Percentiles rank a stretch among this genome's conserved stretches.
Evolutionary conservation across 768 basidiomycete species (phyloP).

Genomic region (Lactifluus rugatus): DNA sequence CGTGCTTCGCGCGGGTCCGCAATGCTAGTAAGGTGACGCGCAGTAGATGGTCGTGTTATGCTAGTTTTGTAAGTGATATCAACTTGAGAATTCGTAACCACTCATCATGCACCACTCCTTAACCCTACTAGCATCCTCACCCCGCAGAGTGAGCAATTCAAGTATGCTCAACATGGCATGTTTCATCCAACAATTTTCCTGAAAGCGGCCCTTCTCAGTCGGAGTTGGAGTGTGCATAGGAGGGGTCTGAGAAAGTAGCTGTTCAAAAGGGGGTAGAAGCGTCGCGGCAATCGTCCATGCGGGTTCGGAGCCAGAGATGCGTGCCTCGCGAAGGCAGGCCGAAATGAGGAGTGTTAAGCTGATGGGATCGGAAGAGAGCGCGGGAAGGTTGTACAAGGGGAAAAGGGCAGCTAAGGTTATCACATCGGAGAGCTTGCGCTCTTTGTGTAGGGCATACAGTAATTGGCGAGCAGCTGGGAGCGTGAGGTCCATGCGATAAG

Average conservation of each 20-base stretch:
- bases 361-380: constrained; percentile 44
- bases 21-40: no score
- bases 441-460: constrained; percentile 43
- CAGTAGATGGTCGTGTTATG: neutral
- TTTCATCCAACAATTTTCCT: constrained; percentile 28
- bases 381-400: constrained; percentile 41
- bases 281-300: constrained; percentile 33
- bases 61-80: neutral
- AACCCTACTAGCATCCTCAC: constrained; percentile 1
- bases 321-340: constrained; percentile 43
- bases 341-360: constrained; percentile 47
- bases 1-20: no score
- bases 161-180: constrained; percentile 4
- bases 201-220: constrained; percentile 20
- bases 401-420: constrained; percentile 47
- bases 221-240: constrained; percentile 11
- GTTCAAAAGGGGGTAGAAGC: constrained; percentile 35
- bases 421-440: constrained; percentile 39
- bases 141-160: neutral
- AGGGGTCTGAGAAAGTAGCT: constrained; percentile 22
- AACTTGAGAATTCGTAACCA: neutral
- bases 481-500: constrained; percentile 46
- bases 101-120: neutral
- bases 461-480: constrained; percentile 45
- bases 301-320: constrained; percentile 20